Conservation (phyloP, 768 basidiomycete genomes). For the Fomitopsis pulvina region DNA sequence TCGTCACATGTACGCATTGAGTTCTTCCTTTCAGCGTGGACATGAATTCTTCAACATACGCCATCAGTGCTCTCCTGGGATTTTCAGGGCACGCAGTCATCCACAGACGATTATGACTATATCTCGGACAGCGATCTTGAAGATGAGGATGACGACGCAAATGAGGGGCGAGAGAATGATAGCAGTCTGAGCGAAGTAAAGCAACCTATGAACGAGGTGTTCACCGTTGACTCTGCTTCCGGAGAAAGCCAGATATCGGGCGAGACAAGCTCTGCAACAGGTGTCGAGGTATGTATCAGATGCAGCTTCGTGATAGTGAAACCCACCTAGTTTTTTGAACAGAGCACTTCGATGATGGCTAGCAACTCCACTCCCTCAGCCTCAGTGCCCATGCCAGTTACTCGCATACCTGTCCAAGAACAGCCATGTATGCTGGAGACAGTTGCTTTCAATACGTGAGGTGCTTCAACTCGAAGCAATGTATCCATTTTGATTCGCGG, state of each 20-base stretch:
- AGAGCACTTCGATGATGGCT: background rate
- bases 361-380: background rate
- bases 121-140: constrained; percentile 31
- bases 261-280: background rate
- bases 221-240: background rate
- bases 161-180: background rate
- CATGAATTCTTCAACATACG: background rate
- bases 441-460: constrained; percentile 7
- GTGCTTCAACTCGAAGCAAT: background rate
- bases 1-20: constrained; percentile 20
- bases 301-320: background rate
- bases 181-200: background rate
- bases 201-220: background rate
- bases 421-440: background rate
- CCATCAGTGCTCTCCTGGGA: constrained; percentile 5
- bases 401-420: background rate
- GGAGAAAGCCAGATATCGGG: background rate
- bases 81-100: constrained; percentile 7
- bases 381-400: background rate
- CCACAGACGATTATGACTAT: constrained; percentile 23
- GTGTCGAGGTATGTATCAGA: background rate
- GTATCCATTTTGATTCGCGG: background rate
- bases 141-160: constrained; percentile 8
- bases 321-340: background rate
- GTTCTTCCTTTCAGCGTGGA: background rate